Evolutionary conservation across 345 rosid species (phyloP).

Genomic region (Leavenworthia alabamica): DNA sequence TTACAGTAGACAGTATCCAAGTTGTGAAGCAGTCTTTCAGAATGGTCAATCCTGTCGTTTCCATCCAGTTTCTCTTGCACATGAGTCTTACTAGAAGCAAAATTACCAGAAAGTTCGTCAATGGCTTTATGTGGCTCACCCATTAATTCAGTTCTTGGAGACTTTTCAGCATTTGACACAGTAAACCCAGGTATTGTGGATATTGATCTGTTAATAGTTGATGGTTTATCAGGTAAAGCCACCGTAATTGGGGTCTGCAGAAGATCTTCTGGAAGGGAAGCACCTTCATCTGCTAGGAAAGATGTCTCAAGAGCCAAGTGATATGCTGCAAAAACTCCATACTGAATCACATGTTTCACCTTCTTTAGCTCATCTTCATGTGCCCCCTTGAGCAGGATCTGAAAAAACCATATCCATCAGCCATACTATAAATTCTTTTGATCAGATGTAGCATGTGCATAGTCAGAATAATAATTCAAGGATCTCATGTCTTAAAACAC

Average conservation of each 20-base stretch:
- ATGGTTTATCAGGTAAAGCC: conserved; percentile 76
- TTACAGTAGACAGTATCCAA: conserved; percentile 19
- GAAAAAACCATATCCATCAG: conserved; percentile 30
- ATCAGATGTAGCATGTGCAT: conserved; percentile 5
- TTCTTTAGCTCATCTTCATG: conserved; percentile 84
- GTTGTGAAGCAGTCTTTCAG: conserved; percentile 17
- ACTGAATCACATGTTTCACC: conserved; percentile 93
- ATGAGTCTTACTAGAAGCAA: conserved; percentile 26
- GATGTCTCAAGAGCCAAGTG: conserved; percentile 97
- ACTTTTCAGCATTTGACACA: conserved; percentile 36
- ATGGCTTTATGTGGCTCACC: conserved; percentile 41
- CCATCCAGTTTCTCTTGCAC: conserved; percentile 28
- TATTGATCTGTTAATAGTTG: conserved; percentile 68
- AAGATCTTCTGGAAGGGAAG: conserved; percentile 86
- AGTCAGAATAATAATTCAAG: conserved; percentile 2
- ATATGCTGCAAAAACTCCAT: conserved; percentile 98
- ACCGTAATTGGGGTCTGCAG: conserved; percentile 78
- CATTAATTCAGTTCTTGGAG: conserved; percentile 33
- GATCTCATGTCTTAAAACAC: conserved; percentile 3
- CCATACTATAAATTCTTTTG: conserved; percentile 6
- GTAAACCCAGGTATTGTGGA: conserved; percentile 83
- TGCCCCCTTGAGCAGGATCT: conserved; percentile 93
- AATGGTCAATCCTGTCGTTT: conserved; percentile 30
- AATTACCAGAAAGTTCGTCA: conserved; percentile 14
- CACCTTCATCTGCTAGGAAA: conserved; percentile 95